phyloP scores from a whole-genome alignment of 169 alveolate species.

The Cryptosporidium viatorum region DNA sequence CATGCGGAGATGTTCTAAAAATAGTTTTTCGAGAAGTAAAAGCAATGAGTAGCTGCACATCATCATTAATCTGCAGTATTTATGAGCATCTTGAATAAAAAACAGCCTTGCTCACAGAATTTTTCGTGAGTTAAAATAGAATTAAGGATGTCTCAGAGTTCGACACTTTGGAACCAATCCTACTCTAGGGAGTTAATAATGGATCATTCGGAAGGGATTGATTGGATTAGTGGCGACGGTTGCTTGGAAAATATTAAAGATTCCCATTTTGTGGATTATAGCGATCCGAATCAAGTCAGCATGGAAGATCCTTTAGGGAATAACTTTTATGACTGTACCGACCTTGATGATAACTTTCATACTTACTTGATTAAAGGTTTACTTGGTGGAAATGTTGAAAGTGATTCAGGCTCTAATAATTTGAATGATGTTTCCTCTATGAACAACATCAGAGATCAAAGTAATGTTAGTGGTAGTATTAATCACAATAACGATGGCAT shows the following conservation, averaged over 20 bases:
- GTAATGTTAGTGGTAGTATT: background rate
- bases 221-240: constrained; percentile 44
- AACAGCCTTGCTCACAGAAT: background rate
- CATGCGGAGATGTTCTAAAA: constrained; percentile 23
- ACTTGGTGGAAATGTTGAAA: constrained; percentile 21
- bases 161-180: constrained; percentile 37
- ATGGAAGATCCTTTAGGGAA: constrained; percentile 32
- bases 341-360: constrained; percentile 52
- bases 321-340: constrained; percentile 57
- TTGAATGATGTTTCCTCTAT: background rate
- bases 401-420: background rate
- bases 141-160: constrained; percentile 32
- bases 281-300: background rate
- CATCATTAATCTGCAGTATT: background rate
- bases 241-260: constrained; percentile 37
- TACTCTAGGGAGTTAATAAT: constrained; percentile 31
- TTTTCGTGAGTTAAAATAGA: background rate
- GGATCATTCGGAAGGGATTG: constrained; percentile 40
- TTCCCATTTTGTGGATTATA: background rate
- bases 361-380: constrained; percentile 49
- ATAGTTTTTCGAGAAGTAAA: constrained; percentile 11
- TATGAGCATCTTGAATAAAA: constrained; percentile 20
- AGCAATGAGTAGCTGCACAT: constrained; percentile 7
- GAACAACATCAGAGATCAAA: background rate
- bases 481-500: background rate